Percentiles rank a stretch among this genome's conserved stretches.
Evolutionary conservation across 345 rosid species (phyloP).

Genomic region (Streptanthus diversifolius): DNA sequence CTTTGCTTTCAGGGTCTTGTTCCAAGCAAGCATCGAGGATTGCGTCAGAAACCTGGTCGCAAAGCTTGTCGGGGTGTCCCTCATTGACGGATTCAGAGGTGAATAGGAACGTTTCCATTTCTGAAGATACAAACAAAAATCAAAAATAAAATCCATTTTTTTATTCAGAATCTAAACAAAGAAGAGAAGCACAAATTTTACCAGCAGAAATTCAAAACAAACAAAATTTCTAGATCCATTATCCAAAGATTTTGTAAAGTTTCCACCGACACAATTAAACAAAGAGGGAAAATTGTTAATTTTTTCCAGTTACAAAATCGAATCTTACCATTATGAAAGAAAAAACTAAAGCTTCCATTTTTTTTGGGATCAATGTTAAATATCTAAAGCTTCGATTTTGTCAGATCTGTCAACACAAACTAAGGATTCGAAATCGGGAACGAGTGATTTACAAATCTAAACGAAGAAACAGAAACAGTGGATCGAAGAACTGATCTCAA

Average conservation of each 20-base stretch:
- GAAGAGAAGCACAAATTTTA: not conserved
- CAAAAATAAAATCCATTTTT: not conserved
- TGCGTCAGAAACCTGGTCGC: conserved; percentile 81
- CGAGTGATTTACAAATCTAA: conserved; percentile 3
- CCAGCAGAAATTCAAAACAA: not conserved
- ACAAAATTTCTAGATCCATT: not conserved
- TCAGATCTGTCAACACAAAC: conserved; percentile 16
- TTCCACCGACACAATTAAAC: conserved; percentile 25
- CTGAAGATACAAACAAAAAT: conserved; percentile 6
- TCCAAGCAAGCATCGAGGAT: conserved; percentile 81
- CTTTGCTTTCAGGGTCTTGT: conserved; percentile 84
- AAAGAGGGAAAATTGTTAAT: not conserved
- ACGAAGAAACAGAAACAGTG: conserved; percentile 3
- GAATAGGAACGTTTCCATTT: conserved; percentile 73
- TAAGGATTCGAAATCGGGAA: not conserved
- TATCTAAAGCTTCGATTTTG: not conserved
- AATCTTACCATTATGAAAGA: not conserved
- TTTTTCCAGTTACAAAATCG: not conserved
- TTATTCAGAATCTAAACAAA: not conserved
- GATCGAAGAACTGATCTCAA: not conserved
- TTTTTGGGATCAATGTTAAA: no score
- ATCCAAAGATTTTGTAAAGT: not conserved
- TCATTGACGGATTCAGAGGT: conserved; percentile 84
- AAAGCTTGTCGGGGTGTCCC: conserved; percentile 82
- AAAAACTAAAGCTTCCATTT: no score